Evolutionary conservation across 306 rosid species (phyloP).

Genomic region (Vachellia collinsii): DNA sequence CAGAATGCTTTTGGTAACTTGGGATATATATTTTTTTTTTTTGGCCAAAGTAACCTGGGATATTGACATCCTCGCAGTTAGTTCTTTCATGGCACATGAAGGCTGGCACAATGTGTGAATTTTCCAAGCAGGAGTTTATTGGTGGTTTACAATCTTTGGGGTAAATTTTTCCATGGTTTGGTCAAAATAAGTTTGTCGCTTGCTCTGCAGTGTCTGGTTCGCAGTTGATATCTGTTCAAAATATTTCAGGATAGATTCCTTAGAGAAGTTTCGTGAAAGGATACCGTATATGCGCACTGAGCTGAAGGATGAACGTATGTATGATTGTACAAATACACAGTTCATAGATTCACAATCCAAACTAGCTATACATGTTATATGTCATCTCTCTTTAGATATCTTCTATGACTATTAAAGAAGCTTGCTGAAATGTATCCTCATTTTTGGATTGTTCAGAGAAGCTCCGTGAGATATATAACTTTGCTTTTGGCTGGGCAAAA

Average conservation of each 20-base stretch:
- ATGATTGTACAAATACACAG: conserved; percentile 11
- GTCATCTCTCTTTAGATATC: conserved; percentile 19
- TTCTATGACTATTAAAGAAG: conserved; percentile 30
- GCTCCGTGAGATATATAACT: conserved; percentile 94
- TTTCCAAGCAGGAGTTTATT: conserved; percentile 89
- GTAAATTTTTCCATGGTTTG: conserved; percentile 44
- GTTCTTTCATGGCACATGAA: conserved; percentile 99
- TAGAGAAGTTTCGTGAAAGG: conserved; percentile 91
- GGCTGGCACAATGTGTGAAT: conserved; percentile 99
- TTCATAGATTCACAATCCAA: conserved; percentile 10
- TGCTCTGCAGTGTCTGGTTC: neutral
- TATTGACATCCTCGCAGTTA: conserved; percentile 63
- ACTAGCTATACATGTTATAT: conserved; percentile 27
- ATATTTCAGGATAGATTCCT: conserved; percentile 88
- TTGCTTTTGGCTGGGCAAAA: conserved; percentile 98
- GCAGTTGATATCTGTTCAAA: conserved; percentile 23
- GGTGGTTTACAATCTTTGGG: conserved; percentile 93
- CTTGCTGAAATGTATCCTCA: conserved; percentile 39
- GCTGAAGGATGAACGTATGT: conserved; percentile 94
- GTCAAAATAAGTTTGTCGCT: conserved; percentile 8
- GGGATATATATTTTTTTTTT: no score
- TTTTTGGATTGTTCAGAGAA: conserved; percentile 70
- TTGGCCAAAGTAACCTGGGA: conserved; percentile 26
- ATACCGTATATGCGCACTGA: conserved; percentile 88
- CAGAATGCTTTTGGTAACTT: conserved; percentile 22